Base-by-base conservation (phyloP, 768 basidiomycete species). In the Sistotremastrum suecicum region DNA sequence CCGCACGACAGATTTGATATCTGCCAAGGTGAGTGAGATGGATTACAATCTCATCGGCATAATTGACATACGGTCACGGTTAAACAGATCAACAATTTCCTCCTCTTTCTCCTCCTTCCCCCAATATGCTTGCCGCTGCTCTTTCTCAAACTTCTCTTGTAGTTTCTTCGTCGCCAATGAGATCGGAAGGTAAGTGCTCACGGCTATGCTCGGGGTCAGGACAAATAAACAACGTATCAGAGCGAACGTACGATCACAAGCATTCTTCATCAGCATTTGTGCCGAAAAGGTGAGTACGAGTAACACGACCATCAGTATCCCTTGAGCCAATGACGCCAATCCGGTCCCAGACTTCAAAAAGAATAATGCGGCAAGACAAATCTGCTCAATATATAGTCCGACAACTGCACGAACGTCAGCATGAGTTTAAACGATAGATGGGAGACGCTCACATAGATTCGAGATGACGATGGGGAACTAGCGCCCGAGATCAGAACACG, bases 301-400 rank as follows among this genome's bases (percentile, higher is more conserved):
- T 28, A 83, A 66, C 12, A 75, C 61, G n/a, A 83, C 54, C 76
- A 80, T 78, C 30, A 80, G 59, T 6, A 66, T 66, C 2, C 66
- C 74, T 50, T 72, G 64, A 0, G 60, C 60, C 9, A 71, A 49
- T 4, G 71, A 68, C 1, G 62, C 45, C 28, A 48, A 39, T 7
- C 66, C 60, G 29, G 64, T 50, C 49, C 63, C 54, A 2, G 62
- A 58, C 46, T 70, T 71, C 45, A 85, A 61, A 70, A 85, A 83
- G 65, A 83, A 80, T 7, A 83, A 65, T 11, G 75, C 78, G 5
- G 71, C 67, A 11, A 83, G 62, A 51, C 75, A 78, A 32, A 82
- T 61, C 54, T 83, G 75, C 54, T 80, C 74, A 54, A 83, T 78
- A 57, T 85, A 85, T 40, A 85, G 66, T 0, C 80, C 81, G 31